These are phyloP conservation scores for Aspergillus felis DNA, from an alignment of 2,329 filamentous ascomycete species.

Conservation along the genomic window DNA sequence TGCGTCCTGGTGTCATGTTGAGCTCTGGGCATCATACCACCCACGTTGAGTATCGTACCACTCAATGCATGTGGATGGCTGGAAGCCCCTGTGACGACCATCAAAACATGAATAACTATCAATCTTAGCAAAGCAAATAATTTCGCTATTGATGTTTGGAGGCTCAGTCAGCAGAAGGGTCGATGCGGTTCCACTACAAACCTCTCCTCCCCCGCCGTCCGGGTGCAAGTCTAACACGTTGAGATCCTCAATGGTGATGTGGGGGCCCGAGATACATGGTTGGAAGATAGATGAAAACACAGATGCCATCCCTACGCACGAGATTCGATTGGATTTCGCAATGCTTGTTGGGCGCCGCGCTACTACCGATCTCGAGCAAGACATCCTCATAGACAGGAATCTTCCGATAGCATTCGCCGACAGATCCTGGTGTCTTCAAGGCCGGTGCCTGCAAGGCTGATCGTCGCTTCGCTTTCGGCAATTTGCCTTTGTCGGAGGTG, in stretches of 20 bases:
- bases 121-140: not conserved
- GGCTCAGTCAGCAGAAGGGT: not conserved
- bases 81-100: no score
- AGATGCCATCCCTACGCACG: not conserved
- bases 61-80: no score
- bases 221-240: not conserved
- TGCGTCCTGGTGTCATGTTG: no score
- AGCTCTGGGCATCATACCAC: no score
- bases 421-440: not conserved
- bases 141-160: not conserved
- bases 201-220: not conserved
- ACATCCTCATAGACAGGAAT: constrained; percentile 4
- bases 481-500: not conserved
- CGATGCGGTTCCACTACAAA: not conserved
- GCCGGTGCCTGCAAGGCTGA: not conserved
- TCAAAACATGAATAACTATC: not conserved
- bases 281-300: constrained; percentile 1
- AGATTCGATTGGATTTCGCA: constrained; percentile 5
- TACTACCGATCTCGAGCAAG: constrained; percentile 2
- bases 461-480: not conserved
- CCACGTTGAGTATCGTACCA: no score
- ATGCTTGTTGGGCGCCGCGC: constrained; percentile 4
- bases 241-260: not conserved
- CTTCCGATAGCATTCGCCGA: not conserved
- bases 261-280: not conserved